Evolutionary conservation across 441 rosid genomes (phyloP).

Genomic region (Jatropha podagrica): DNA sequence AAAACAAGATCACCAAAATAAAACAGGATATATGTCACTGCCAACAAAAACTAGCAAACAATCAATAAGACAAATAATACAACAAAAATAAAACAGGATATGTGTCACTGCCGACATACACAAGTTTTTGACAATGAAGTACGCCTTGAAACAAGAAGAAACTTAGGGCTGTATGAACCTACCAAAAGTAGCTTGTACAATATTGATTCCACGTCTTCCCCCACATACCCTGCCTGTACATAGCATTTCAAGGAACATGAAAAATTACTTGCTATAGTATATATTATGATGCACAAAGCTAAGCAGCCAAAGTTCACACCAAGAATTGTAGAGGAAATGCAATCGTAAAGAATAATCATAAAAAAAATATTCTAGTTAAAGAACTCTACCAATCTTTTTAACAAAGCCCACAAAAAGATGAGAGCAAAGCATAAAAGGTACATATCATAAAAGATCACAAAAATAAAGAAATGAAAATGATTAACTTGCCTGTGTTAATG

Average conservation of each 20-base stretch:
- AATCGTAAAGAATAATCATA: slow-evolving; percentile 6
- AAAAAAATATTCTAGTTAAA: not conserved
- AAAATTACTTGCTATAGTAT: not conserved
- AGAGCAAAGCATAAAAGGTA: not conserved
- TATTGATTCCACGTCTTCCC: slow-evolving; percentile 98
- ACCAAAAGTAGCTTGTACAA: slow-evolving; percentile 92
- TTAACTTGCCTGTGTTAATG: slow-evolving; percentile 90
- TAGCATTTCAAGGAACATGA: slow-evolving; percentile 17
- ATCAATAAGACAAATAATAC: not conserved
- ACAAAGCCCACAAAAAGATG: slow-evolving; percentile 2
- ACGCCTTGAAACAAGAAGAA: slow-evolving; percentile 9
- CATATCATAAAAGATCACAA: slow-evolving; percentile 1
- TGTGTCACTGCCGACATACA: not conserved
- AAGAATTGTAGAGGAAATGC: not conserved
- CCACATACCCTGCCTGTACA: slow-evolving; percentile 97
- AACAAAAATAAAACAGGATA: not conserved
- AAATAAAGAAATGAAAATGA: slow-evolving; percentile 4
- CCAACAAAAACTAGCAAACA: not conserved
- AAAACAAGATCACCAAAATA: not conserved
- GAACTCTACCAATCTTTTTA: not conserved
- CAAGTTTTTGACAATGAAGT: not conserved
- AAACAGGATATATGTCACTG: not conserved
- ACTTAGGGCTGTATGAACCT: slow-evolving; percentile 19
- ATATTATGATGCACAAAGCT: not conserved
- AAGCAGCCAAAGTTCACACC: slow-evolving; percentile 2